Evolutionary conservation across 2,329 filamentous ascomycete species (phyloP).

Genomic region (Fusarium agapanthi): DNA sequence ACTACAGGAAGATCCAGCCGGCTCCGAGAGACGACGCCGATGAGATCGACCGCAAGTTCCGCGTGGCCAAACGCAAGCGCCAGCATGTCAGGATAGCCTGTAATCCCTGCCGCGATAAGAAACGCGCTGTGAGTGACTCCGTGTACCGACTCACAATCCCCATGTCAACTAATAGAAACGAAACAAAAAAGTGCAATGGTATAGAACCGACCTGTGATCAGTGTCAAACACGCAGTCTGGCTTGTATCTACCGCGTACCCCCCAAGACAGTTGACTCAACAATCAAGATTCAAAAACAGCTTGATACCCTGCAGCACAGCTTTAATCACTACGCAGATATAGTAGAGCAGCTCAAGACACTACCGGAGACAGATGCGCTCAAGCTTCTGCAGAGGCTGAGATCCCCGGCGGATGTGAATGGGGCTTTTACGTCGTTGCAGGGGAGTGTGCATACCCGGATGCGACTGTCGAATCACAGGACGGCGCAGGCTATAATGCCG

Average conservation of each 20-base stretch:
- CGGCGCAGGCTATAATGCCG: background rate
- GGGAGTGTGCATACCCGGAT: background rate
- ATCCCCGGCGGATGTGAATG: background rate
- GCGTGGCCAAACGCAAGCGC: background rate
- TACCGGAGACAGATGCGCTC: background rate
- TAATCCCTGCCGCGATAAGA: constrained; percentile 11
- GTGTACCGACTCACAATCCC: background rate
- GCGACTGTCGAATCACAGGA: background rate
- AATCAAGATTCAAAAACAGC: constrained; percentile 3
- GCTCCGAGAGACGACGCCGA: background rate
- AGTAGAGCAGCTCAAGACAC: background rate
- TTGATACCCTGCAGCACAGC: background rate
- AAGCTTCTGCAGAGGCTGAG: background rate
- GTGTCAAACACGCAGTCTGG: background rate
- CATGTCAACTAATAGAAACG: background rate
- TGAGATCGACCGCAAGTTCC: background rate
- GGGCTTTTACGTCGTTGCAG: background rate
- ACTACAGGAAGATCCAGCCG: constrained; percentile 3
- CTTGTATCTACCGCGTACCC: background rate
- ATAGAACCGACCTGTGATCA: constrained; percentile 7
- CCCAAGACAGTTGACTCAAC: constrained; percentile 5
- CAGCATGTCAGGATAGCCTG: constrained; percentile 16
- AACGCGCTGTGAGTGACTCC: background rate
- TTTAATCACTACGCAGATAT: background rate
- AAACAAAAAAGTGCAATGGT: background rate